Evolutionary conservation across 2,329 filamentous ascomycete species (phyloP).

Genomic region (Septoria linicola): DNA sequence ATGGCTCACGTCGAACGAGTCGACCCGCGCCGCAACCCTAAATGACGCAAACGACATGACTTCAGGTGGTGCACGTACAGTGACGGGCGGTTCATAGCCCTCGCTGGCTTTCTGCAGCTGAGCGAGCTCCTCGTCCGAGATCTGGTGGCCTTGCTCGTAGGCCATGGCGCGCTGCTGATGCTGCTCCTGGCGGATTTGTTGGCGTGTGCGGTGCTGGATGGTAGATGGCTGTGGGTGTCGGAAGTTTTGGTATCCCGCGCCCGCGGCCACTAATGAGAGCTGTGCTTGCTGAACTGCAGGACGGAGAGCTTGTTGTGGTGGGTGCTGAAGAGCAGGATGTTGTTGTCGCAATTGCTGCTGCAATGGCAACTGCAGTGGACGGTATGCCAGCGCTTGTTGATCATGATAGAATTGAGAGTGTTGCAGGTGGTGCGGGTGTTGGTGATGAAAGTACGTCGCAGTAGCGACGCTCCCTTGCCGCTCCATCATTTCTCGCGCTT

Average conservation of each 20-base stretch:
- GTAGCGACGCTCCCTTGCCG: slow-evolving; percentile 30
- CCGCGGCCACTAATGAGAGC: slow-evolving; percentile 26
- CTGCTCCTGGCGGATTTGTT: slow-evolving; percentile 24
- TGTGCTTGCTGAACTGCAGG: slow-evolving; percentile 26
- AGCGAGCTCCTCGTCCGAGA: slow-evolving; percentile 56
- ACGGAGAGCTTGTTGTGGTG: slow-evolving; percentile 6
- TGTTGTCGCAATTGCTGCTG: slow-evolving; percentile 32
- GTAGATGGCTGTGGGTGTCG: slow-evolving; percentile 22
- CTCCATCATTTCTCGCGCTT: slow-evolving; percentile 27
- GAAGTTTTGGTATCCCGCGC: slow-evolving; percentile 29
- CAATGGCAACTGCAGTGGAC: slow-evolving; percentile 41
- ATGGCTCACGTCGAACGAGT: slow-evolving; percentile 11
- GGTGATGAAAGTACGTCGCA: slow-evolving; percentile 25
- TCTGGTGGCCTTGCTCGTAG: slow-evolving; percentile 30
- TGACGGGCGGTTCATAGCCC: slow-evolving; percentile 58
- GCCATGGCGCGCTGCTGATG: slow-evolving; percentile 38
- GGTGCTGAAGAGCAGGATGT: slow-evolving; percentile 24
- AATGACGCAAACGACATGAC: slow-evolving; percentile 20
- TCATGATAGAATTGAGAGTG: slow-evolving; percentile 32
- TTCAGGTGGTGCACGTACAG: slow-evolving; percentile 45
- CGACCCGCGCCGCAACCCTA: slow-evolving; percentile 30
- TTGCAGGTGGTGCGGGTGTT: slow-evolving; percentile 17
- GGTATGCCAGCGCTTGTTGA: slow-evolving; percentile 40
- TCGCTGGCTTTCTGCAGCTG: slow-evolving; percentile 63
- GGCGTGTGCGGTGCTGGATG: slow-evolving; percentile 29